phyloP scores from a whole-genome alignment of 2,329 filamentous ascomycete species.

The Alternaria postmessia region DNA sequence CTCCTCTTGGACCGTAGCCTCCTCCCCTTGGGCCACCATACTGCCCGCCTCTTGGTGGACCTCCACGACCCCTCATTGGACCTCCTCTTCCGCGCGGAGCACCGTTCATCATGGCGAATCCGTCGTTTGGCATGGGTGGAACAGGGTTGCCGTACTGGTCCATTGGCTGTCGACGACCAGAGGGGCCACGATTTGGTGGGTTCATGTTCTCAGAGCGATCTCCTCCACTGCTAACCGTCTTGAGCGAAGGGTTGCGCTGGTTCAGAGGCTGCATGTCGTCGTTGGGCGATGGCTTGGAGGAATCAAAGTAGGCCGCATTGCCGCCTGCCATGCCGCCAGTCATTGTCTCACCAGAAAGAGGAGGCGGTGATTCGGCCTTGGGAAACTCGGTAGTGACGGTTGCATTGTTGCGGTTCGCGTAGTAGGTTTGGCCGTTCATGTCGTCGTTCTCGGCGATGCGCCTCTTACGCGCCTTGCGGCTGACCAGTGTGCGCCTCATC shows the following conservation, averaged over 20 bases:
- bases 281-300: constrained; percentile 64
- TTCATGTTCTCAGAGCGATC: constrained; percentile 50
- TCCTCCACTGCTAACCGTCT: constrained; percentile 59
- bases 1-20: constrained; percentile 49
- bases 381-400: constrained; percentile 52
- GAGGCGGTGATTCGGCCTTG: constrained; percentile 63
- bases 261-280: constrained; percentile 79
- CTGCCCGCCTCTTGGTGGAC: constrained; percentile 48
- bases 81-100: constrained; percentile 53
- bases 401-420: constrained; percentile 59
- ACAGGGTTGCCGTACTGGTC: constrained; percentile 73
- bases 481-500: constrained; percentile 91
- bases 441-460: constrained; percentile 93
- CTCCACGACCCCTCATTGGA: constrained; percentile 51
- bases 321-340: constrained; percentile 59
- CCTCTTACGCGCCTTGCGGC: constrained; percentile 90
- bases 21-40: constrained; percentile 46
- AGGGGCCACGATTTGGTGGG: constrained; percentile 49
- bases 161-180: constrained; percentile 52
- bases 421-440: constrained; percentile 95
- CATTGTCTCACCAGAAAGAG: constrained; percentile 63
- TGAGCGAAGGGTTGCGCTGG: constrained; percentile 67
- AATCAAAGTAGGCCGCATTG: constrained; percentile 73
- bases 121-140: constrained; percentile 54
- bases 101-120: constrained; percentile 53